phyloP scores from a whole-genome alignment of 2,329 filamentous ascomycete species.

The Hymenoscyphus fructigenus region DNA sequence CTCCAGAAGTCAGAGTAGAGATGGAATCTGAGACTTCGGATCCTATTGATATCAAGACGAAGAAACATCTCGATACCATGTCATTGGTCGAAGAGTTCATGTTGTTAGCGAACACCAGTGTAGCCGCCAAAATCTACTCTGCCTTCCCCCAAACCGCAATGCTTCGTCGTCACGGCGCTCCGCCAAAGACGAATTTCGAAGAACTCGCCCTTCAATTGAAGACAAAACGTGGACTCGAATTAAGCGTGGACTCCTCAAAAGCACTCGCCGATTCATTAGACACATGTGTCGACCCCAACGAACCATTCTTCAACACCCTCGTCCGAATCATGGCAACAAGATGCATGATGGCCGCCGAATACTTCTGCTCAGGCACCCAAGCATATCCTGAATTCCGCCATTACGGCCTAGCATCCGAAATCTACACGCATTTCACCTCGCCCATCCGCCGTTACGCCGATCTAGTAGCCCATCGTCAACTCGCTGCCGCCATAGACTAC shows the following conservation, averaged over 20 bases:
- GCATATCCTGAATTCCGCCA: conserved; percentile 93
- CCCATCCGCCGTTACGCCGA: conserved; percentile 98
- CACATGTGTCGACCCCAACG: conserved; percentile 70
- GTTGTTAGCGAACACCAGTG: conserved; percentile 95
- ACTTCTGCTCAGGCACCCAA: conserved; percentile 93
- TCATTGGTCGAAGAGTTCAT: conserved; percentile 99
- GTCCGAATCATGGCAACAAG: conserved; percentile 96
- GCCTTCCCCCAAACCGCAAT: conserved; percentile 95
- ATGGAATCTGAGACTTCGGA: conserved; percentile 95
- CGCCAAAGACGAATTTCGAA: conserved; percentile 95
- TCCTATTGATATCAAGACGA: conserved; percentile 93
- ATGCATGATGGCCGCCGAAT: conserved; percentile 99
- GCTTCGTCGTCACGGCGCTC: conserved; percentile 85
- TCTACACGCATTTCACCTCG: conserved; percentile 98
- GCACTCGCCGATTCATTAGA: conserved; percentile 94
- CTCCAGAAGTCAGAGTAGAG: conserved; percentile 96
- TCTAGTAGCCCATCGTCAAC: conserved; percentile 87
- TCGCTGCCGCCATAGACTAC: conserved; percentile 93
- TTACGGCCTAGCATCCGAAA: conserved; percentile 92
- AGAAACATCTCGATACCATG: conserved; percentile 91
- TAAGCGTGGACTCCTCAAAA: conserved; percentile 82
- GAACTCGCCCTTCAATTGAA: conserved; percentile 88
- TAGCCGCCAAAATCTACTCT: conserved; percentile 85
- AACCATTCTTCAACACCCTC: conserved; percentile 98
- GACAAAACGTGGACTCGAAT: conserved; percentile 77